Base-by-base conservation (phyloP, 257 asterid genomes). In the Solanum chilense region DNA sequence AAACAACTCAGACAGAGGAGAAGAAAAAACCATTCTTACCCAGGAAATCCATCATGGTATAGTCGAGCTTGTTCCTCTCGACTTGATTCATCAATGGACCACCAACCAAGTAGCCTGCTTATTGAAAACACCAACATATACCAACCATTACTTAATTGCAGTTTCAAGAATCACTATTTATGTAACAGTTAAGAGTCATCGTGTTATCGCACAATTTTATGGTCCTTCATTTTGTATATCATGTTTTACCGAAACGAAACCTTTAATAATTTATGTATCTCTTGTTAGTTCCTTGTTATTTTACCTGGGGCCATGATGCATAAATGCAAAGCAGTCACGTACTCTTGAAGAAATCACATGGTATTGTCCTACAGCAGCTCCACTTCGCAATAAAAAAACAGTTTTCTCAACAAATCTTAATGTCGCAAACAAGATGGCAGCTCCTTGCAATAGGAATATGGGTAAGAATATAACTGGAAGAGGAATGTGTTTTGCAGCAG, bases 11-110 rank as follows among this genome's bases (percentile, higher is more conserved):
- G 12, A 35, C 29, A 49, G 44, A 81, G 45, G 85, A 81, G 85
- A 31, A 81, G 44, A 52, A 81, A 27, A 45, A 5, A 16, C 12
- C 77, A 73, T 84, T 88, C 90, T 92, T 92, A 97, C 99, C 99
- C 96, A 21, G 97, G 92, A 44, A 87, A 86, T 64, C 96, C 96
- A 86, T 91, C 94, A 31, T 93, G 95, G 89, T 91, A 92, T 84
- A 97, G 89, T 47, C 94, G 98, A 68, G 95, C 98, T 91, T 92
- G 99, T 88, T 97, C 99, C 91, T 97, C 99, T 91, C 95, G 92
- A 91, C 98, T 96, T 90, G 94, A 92, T 90, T 96, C 99, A 90
- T 97, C 99, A 78, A 97, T 94, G 82, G 99, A 96, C 99, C 99
- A 97, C 99, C 99, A 97, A 87, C 99, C 99, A 84, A 97, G 98